These are phyloP conservation scores for Globisporangium solare DNA, from an alignment of 352 stramenopile species.

Conservation along the genomic window DNA sequence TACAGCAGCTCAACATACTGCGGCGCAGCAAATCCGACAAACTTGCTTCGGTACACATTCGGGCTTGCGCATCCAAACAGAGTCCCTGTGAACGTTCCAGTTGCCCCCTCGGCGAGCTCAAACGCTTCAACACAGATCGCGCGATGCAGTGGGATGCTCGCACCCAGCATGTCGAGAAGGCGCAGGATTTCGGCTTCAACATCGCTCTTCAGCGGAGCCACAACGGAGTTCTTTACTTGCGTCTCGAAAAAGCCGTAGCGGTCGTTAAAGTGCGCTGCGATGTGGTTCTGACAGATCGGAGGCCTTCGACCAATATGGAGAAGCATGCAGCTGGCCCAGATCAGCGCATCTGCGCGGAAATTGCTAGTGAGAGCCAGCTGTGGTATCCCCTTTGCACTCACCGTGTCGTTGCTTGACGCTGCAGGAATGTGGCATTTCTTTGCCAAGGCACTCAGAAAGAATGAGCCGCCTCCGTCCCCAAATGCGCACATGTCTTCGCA, in stretches of 20 bases:
- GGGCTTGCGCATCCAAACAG: constrained; percentile 22
- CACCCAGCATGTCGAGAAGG: constrained; percentile 17
- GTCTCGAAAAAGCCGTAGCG: constrained; percentile 12
- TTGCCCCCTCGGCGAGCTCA: constrained; percentile 8
- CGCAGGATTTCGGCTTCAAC: constrained; percentile 16
- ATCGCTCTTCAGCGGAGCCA: constrained; percentile 4
- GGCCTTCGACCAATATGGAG: constrained; percentile 12
- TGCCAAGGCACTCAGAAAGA: constrained; percentile 20
- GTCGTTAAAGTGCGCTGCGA: constrained; percentile 14
- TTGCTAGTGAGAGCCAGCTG: constrained; percentile 22
- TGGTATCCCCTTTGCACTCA: constrained; percentile 10
- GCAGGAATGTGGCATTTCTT: constrained; percentile 15
- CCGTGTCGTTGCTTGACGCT: constrained; percentile 9
- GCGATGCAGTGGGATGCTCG: constrained; percentile 12
- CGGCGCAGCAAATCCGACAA: constrained; percentile 12
- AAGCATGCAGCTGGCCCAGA: constrained; percentile 20
- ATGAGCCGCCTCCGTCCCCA: constrained; percentile 4
- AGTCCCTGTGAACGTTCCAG: constrained; percentile 9
- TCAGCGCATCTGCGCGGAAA: constrained; percentile 16
- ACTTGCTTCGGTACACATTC: constrained; percentile 14
- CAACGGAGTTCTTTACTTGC: neutral
- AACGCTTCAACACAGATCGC: constrained; percentile 20
- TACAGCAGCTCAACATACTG: constrained; percentile 9
- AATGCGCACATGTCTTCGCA: constrained; percentile 15
- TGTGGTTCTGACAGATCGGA: constrained; percentile 15